Percentiles rank a stretch among this genome's conserved stretches.
Evolutionary conservation across 2,329 filamentous ascomycete species (phyloP).

Genomic region (Esteya vermicola): DNA sequence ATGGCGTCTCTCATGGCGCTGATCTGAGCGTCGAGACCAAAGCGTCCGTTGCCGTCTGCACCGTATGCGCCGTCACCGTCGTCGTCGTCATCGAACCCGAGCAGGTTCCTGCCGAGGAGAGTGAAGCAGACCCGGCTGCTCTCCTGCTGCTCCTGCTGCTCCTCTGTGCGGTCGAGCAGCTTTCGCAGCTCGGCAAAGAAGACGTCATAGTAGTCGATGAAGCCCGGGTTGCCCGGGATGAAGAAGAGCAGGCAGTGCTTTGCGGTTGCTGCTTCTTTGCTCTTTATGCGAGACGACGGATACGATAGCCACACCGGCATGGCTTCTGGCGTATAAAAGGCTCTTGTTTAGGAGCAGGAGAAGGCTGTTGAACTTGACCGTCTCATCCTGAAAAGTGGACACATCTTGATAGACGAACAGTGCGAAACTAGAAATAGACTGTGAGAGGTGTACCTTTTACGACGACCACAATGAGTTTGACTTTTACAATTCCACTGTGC

Average conservation of each 20-base stretch:
- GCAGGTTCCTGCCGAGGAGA: constrained; percentile 42
- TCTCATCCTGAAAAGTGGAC: too few relatives aligned
- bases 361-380: not conserved
- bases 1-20: constrained; percentile 24
- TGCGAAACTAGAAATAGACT: too few relatives aligned
- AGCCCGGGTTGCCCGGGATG: constrained; percentile 63
- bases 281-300: constrained; percentile 3
- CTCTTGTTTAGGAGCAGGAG: not conserved
- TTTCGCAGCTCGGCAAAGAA: constrained; percentile 47
- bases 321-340: too few relatives aligned
- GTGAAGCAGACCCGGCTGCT: too few relatives aligned
- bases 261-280: not conserved
- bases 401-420: too few relatives aligned
- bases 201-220: constrained; percentile 57
- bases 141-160: constrained; percentile 10
- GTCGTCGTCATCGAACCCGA: constrained; percentile 42
- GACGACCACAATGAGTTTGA: too few relatives aligned
- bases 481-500: too few relatives aligned
- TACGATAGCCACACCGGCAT: constrained; percentile 9
- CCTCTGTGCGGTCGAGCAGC: constrained; percentile 31
- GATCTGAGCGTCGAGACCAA: constrained; percentile 40
- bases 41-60: constrained; percentile 24
- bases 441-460: too few relatives aligned
- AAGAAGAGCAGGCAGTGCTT: constrained; percentile 46
- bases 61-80: constrained; percentile 26